Base-by-base conservation (phyloP, 345 rosid genomes). In the Lepidium africanum region DNA sequence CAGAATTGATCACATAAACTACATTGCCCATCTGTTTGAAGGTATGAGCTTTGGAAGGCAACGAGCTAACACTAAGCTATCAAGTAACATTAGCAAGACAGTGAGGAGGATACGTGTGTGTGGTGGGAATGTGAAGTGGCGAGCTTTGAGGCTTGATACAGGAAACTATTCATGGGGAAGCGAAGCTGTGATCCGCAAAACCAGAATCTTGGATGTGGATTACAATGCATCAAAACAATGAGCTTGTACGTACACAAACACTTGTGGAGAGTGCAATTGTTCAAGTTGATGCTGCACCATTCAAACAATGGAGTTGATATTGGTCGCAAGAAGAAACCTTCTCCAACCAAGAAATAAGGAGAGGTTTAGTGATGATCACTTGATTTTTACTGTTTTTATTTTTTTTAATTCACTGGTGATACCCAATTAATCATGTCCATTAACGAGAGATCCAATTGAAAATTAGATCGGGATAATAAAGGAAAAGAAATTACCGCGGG, bases 41-140 rank as follows among this genome's bases (percentile, higher is more conserved):
- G 70, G 60, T 65, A 65, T 38, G 59, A 50, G 60, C 49, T 51
- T n/a, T 38, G 59, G 69, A 50, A 64, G 69, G 46, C 63, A 43
- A 35, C 71, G 63, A 11, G 71, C 63, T 6, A 55, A 43, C 63
- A 67, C 71, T 1, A 67, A 67, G 46, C 19, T 43, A n/a, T 67
- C 54, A 9, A 67, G 63, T 16, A 55, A 67, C 63, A n/a, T n/a
- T n/a, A n/a, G n/a, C n/a, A 67, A 67, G 63, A 67, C 63, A 2
- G 54, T 67, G 23, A 67, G 71, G 37, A 56, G 55, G 52, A 67
- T 67, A 37, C 27, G 56, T 19, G 63, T 67, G 17, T 61, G 63
- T 42, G 71, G 71, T 42, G 54, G 71, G 10, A 67, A 43, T 1
- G 72, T 68, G 5, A 56, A 68, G 49, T 68, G 57, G 65, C 17